Conservation (phyloP, 768 basidiomycete genomes). For the Lactifluus rugatus region DNA sequence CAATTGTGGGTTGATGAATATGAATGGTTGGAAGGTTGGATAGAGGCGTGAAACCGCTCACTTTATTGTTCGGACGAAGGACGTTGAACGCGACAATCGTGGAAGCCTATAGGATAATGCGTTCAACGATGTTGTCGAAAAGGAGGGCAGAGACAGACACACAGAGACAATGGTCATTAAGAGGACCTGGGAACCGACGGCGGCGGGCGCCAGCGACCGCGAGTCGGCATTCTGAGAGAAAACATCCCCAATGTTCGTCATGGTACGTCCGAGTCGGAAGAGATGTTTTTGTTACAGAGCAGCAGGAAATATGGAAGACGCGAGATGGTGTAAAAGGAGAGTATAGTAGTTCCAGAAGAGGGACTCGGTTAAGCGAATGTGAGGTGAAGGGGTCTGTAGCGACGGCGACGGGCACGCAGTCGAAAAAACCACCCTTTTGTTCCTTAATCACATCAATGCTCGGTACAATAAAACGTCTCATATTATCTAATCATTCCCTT, state of each 20-base stretch:
- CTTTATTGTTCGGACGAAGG: constrained; percentile 86
- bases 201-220: constrained; percentile 69
- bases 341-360: not conserved
- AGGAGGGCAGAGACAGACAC: constrained; percentile 24
- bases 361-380: not conserved
- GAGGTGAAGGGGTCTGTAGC: not conserved
- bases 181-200: constrained; percentile 68
- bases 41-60: constrained; percentile 22
- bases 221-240: constrained; percentile 27
- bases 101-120: constrained; percentile 35
- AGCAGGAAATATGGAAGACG: not conserved
- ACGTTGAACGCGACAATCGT: constrained; percentile 73
- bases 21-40: too few species aligned
- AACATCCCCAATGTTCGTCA: constrained; percentile 28
- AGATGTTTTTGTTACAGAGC: not conserved
- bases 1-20: not conserved
- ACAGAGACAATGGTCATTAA: constrained; percentile 70
- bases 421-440: not conserved
- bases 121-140: not conserved
- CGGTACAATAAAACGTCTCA: too few species aligned
- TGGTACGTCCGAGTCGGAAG: constrained; percentile 12
- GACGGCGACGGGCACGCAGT: too few species aligned
- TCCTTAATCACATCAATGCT: not conserved
- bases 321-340: not conserved
- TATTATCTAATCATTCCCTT: not conserved